phyloP scores from a whole-genome alignment of 495 filamentous ascomycete genomes.

The Lasiosphaeria hispida region DNA sequence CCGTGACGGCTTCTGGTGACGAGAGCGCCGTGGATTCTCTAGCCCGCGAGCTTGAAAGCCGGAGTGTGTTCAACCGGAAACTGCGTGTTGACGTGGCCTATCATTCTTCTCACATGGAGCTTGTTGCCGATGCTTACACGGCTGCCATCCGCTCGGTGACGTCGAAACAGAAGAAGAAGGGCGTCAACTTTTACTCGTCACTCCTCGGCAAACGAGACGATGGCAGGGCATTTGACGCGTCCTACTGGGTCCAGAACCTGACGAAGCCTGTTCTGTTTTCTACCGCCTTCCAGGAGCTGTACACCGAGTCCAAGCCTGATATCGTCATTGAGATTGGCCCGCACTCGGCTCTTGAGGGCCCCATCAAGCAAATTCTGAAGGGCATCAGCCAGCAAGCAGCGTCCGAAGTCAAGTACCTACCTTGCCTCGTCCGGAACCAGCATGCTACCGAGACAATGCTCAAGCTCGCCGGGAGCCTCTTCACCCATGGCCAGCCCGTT shows the following conservation, averaged over 20 bases:
- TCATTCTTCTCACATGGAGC: too few relatives aligned
- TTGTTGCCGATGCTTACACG: too few relatives aligned
- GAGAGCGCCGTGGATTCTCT: too few relatives aligned
- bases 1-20: too few relatives aligned
- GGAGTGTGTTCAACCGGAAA: too few relatives aligned
- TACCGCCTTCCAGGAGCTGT: slow-evolving; percentile 34
- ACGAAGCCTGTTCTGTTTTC: slow-evolving; percentile 52
- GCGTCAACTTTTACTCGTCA: too few relatives aligned
- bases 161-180: too few relatives aligned
- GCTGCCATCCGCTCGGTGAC: too few relatives aligned
- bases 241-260: slow-evolving; percentile 58
- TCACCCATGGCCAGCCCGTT: slow-evolving; percentile 39
- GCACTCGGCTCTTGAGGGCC: slow-evolving; percentile 60
- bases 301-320: slow-evolving; percentile 32
- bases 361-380: slow-evolving; percentile 58
- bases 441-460: slow-evolving; percentile 39
- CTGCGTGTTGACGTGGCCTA: too few relatives aligned
- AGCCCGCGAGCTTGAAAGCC: too few relatives aligned
- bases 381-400: slow-evolving; percentile 33
- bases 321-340: slow-evolving; percentile 64
- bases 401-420: slow-evolving; percentile 42
- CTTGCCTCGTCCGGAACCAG: slow-evolving; percentile 41
- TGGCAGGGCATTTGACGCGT: too few relatives aligned
- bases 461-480: slow-evolving; percentile 40
- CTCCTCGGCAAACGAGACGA: too few relatives aligned